These are phyloP conservation scores for Colletotrichum sp. DNA, from an alignment of 2,329 filamentous ascomycete genomes.

Conservation along the genomic window DNA sequence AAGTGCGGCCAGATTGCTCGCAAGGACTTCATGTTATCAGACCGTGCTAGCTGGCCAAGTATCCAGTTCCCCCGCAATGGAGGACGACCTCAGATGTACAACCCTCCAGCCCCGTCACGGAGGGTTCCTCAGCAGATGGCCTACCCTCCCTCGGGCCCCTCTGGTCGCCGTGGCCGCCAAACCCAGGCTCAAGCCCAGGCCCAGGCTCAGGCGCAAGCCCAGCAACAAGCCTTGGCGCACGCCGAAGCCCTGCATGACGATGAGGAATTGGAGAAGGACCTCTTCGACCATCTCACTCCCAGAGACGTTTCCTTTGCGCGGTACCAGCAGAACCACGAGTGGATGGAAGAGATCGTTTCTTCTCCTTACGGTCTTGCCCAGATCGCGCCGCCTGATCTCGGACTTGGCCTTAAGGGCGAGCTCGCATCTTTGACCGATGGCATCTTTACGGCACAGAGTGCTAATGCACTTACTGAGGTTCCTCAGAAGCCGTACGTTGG, in stretches of 20 bases:
- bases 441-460: conserved; percentile 75
- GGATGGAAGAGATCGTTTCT: conserved; percentile 97
- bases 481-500: conserved; percentile 67
- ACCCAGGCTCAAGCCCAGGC: conserved; percentile 46
- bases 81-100: conserved; percentile 56
- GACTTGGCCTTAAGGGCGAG: conserved; percentile 83
- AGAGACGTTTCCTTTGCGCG: conserved; percentile 86
- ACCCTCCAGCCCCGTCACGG: conserved; percentile 43
- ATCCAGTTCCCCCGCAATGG: conserved; percentile 71
- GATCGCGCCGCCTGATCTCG: conserved; percentile 86
- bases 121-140: conserved; percentile 66
- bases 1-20: conserved; percentile 81
- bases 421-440: conserved; percentile 82
- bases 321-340: conserved; percentile 95
- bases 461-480: conserved; percentile 48
- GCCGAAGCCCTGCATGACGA: conserved; percentile 60
- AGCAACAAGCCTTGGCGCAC: conserved; percentile 22
- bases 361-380: conserved; percentile 87
- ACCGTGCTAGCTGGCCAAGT: conserved; percentile 88
- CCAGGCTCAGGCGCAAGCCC: conserved; percentile 33
- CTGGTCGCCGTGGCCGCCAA: conserved; percentile 13
- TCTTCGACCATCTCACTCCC: conserved; percentile 89
- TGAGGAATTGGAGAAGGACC: conserved; percentile 81
- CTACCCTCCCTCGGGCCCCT: conserved; percentile 60
- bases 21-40: conserved; percentile 94